These are phyloP conservation scores for Endocalyx cinctus DNA, from an alignment of 2,329 filamentous ascomycete species.

Conservation along the genomic window DNA sequence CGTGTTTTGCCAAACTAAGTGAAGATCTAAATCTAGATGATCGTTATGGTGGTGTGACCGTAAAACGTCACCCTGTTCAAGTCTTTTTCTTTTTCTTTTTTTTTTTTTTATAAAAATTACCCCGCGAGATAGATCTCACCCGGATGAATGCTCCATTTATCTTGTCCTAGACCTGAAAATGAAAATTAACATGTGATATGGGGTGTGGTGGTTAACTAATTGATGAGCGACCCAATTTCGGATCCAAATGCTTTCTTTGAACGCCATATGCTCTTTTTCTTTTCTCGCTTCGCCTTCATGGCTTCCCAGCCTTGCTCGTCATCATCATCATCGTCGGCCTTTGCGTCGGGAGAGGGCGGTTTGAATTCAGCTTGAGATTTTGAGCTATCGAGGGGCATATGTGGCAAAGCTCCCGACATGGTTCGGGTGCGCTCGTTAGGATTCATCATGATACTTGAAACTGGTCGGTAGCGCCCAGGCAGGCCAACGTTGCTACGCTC, in stretches of 20 bases:
- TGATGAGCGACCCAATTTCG: conserved; percentile 46
- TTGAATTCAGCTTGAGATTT: conserved; percentile 36
- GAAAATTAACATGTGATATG: conserved; percentile 1
- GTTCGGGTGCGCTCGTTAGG: conserved; percentile 33
- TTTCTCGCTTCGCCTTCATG: conserved; percentile 64
- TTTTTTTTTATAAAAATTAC: too few species aligned
- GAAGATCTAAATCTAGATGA: too few species aligned
- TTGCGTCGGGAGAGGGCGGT: conserved; percentile 32
- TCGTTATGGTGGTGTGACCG: too few species aligned
- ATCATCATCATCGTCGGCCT: conserved; percentile 51
- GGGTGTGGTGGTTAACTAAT: conserved; percentile 2
- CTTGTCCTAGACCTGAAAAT: background rate
- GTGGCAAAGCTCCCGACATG: conserved; percentile 39
- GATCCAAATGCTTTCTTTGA: conserved; percentile 51
- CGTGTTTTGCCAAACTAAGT: too few species aligned
- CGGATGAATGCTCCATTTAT: too few species aligned
- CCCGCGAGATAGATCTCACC: too few species aligned
- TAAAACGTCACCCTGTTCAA: too few species aligned
- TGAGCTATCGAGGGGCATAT: conserved; percentile 31
- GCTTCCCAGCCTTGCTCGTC: conserved; percentile 67
- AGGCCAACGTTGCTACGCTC: conserved; percentile 92
- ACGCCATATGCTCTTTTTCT: conserved; percentile 63
- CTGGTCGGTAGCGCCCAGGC: conserved; percentile 84
- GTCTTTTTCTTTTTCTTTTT: too few species aligned
- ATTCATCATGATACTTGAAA: conserved; percentile 56